These are phyloP conservation scores for Xerocomus minutiporus DNA, from an alignment of 1,284 basidiomycete genomes.

Conservation along the genomic window DNA sequence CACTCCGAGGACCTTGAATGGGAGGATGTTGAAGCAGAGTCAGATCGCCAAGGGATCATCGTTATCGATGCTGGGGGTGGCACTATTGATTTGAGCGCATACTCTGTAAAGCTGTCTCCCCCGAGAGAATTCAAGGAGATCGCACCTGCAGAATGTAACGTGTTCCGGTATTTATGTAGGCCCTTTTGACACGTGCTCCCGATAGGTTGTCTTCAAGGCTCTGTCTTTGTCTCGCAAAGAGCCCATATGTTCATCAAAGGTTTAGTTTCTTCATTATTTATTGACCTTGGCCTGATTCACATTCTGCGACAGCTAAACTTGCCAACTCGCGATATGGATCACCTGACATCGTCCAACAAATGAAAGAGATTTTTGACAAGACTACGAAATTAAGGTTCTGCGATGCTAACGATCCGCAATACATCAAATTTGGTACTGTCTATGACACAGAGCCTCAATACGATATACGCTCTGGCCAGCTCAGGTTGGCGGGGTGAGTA, in stretches of 20 bases:
- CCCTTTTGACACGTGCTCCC: too few relatives aligned
- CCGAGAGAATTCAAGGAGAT: too few relatives aligned
- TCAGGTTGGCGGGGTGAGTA: constrained; percentile 40
- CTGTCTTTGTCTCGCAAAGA: too few relatives aligned
- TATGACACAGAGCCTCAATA: constrained; percentile 41
- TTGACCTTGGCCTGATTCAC: neutral
- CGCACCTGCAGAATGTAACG: too few relatives aligned
- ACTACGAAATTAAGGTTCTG: constrained; percentile 47
- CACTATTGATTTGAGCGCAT: too few relatives aligned
- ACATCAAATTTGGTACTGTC: constrained; percentile 45
- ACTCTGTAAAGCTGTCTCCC: too few relatives aligned
- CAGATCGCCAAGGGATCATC: neutral
- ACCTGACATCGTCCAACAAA: constrained; percentile 40
- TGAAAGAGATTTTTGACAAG: constrained; percentile 46
- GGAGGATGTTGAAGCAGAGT: neutral
- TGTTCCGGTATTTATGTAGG: too few relatives aligned
- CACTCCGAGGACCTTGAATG: neutral
- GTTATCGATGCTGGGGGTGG: neutral
- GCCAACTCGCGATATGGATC: constrained; percentile 25
- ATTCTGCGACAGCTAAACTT: constrained; percentile 28
- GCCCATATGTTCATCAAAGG: too few relatives aligned
- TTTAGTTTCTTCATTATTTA: neutral
- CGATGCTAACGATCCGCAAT: constrained; percentile 38
- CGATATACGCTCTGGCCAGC: constrained; percentile 45
- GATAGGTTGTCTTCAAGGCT: too few relatives aligned